Percentiles rank a stretch among this genome's conserved stretches.
Evolutionary conservation across 345 rosid genomes (phyloP).

Genomic region (Cochlearia excelsa): DNA sequence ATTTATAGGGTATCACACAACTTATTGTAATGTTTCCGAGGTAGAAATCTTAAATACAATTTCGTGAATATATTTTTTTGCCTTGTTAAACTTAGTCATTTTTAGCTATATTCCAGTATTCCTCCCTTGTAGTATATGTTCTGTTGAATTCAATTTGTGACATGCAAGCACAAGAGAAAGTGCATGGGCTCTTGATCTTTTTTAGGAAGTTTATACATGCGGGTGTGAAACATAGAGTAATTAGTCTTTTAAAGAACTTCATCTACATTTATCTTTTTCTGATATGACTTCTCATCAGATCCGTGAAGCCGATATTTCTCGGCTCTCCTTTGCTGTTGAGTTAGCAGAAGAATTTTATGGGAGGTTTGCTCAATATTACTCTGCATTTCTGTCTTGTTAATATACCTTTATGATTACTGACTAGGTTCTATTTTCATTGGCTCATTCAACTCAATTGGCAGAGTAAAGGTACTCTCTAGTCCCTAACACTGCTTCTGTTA

Average conservation of each 20-base stretch:
- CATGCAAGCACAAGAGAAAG: background rate
- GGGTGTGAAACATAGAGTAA: constrained; percentile 5
- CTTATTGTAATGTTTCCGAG: too few species aligned
- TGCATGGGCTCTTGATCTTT: constrained; percentile 5
- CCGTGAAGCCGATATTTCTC: constrained; percentile 97
- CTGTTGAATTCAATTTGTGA: background rate
- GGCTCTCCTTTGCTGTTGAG: constrained; percentile 98
- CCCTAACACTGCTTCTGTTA: constrained; percentile 27
- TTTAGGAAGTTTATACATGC: constrained; percentile 7
- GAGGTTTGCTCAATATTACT: constrained; percentile 50
- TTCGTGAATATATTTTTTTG: background rate
- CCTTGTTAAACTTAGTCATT: background rate
- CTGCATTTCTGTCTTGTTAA: constrained; percentile 17
- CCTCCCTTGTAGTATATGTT: background rate
- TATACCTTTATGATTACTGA: constrained; percentile 36
- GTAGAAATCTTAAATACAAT: background rate
- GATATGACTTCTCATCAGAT: constrained; percentile 49
- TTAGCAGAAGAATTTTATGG: constrained; percentile 99
- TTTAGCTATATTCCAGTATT: too few species aligned
- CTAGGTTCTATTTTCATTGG: constrained; percentile 41
- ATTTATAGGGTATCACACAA: too few species aligned
- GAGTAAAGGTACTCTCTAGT: constrained; percentile 82
- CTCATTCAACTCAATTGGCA: constrained; percentile 40
- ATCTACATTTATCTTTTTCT: constrained; percentile 17
- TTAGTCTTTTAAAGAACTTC: constrained; percentile 11